Conservation (phyloP, 2,329 filamentous ascomycete genomes). For the Botrytis medusae region DNA sequence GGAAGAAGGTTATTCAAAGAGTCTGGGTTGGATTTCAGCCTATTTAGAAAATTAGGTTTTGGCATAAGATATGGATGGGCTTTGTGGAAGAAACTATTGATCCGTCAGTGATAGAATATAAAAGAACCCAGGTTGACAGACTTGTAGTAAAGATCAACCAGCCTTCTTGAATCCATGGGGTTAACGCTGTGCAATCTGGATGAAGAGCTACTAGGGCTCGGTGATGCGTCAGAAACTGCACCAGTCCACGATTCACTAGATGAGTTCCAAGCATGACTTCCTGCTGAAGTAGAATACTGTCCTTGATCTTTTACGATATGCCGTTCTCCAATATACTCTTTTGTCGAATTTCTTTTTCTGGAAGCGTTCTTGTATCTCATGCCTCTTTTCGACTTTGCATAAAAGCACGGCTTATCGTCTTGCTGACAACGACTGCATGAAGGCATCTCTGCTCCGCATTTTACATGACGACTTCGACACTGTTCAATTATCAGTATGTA, state of each 20-base stretch:
- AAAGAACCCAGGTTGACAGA: constrained; percentile 22
- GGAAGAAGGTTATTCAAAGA: constrained; percentile 37
- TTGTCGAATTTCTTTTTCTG: constrained; percentile 27
- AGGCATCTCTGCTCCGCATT: constrained; percentile 49
- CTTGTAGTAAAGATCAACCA: constrained; percentile 34
- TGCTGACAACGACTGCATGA: constrained; percentile 45
- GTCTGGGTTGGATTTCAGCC: constrained; percentile 40
- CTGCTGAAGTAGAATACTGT: neutral
- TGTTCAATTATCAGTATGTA: constrained; percentile 19
- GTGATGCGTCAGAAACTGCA: constrained; percentile 25
- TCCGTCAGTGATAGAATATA: constrained; percentile 31
- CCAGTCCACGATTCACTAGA: constrained; percentile 25
- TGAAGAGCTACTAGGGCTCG: constrained; percentile 29
- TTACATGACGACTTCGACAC: constrained; percentile 45
- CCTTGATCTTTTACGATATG: constrained; percentile 14
- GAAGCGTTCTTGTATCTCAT: constrained; percentile 36
- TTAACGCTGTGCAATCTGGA: constrained; percentile 23
- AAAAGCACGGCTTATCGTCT: constrained; percentile 48
- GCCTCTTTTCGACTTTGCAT: constrained; percentile 50
- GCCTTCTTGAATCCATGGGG: constrained; percentile 29
- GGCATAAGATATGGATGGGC: constrained; percentile 43
- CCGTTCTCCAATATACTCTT: constrained; percentile 22
- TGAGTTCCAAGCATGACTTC: constrained; percentile 12
- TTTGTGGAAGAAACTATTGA: constrained; percentile 39
- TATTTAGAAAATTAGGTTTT: constrained; percentile 39